These are phyloP conservation scores for Phytopythium oedochilum DNA, from an alignment of 352 stramenopile genomes.

Conservation along the genomic window DNA sequence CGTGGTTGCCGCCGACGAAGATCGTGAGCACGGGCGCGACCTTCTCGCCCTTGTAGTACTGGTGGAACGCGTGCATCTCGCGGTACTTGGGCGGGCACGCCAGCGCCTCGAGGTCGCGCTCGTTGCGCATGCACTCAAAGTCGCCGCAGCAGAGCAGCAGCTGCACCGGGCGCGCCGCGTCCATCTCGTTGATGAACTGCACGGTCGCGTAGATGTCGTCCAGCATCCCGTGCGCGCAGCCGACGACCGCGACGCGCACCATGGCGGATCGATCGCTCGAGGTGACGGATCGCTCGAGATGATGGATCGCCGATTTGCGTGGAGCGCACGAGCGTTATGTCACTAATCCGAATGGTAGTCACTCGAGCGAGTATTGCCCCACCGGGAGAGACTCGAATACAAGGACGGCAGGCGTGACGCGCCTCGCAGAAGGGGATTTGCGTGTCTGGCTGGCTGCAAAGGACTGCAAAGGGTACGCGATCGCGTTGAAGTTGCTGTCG, in stretches of 20 bases:
- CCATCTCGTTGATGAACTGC: conserved; percentile 86
- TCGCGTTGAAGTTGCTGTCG: background rate
- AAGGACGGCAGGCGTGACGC: too few species aligned
- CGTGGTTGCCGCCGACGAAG: conserved; percentile 99
- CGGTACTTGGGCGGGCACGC: conserved; percentile 96
- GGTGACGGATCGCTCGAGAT: too few species aligned
- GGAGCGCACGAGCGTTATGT: background rate
- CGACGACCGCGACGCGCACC: conserved; percentile 92
- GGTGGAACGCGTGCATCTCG: conserved; percentile 89
- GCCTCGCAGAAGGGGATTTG: too few species aligned
- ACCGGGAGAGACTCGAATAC: background rate
- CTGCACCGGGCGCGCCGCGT: conserved; percentile 80
- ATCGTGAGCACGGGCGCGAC: conserved; percentile 93
- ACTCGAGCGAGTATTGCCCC: background rate
- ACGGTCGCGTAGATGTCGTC: conserved; percentile 97
- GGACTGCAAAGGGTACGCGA: background rate
- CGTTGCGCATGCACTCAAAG: conserved; percentile 97
- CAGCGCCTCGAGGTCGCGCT: conserved; percentile 92
- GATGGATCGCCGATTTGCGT: background rate
- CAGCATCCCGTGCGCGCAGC: conserved; percentile 98
- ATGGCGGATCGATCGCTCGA: too few species aligned
- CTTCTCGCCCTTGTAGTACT: conserved; percentile 95
- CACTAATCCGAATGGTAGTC: background rate
- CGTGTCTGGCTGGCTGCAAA: background rate
- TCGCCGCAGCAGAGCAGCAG: conserved; percentile 98